phyloP scores from a whole-genome alignment of 257 asterid species.

The Galeopsis tetrahit region DNA sequence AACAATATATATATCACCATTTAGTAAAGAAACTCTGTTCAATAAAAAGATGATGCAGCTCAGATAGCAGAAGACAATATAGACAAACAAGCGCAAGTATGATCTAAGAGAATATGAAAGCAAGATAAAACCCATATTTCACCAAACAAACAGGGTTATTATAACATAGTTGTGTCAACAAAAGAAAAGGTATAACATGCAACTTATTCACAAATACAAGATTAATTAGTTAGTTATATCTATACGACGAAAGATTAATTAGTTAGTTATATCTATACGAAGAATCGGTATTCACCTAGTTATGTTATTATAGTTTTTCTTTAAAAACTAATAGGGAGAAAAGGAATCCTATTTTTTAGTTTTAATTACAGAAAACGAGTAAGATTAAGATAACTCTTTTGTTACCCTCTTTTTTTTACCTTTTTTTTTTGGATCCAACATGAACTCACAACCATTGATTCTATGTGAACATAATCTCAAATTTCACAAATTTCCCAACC shows the following conservation, averaged over 20 bases:
- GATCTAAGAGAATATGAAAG: not conserved
- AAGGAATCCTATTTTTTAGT: not conserved
- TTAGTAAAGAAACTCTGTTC: not conserved
- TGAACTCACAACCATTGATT: too few species aligned
- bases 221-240: not conserved
- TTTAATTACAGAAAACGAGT: not conserved
- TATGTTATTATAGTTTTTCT: not conserved
- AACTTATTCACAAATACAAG: not conserved
- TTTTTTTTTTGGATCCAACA: not conserved
- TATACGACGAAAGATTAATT: not conserved
- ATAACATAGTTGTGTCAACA: not conserved
- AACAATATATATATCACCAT: not conserved
- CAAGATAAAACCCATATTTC: not conserved
- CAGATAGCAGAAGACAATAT: not conserved
- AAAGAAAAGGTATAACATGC: not conserved
- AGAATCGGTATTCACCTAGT: not conserved
- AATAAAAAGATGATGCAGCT: not conserved
- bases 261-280: not conserved
- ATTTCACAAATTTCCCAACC: not conserved
- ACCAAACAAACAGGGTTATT: not conserved
- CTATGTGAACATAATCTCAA: not conserved
- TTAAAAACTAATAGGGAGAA: not conserved
- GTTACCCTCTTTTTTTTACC: not conserved
- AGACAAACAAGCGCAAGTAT: not conserved
- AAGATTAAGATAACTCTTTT: not conserved